These are phyloP conservation scores for Candida endomychidarum DNA, from an alignment of 805 yeast genomes.

Conservation along the genomic window DNA sequence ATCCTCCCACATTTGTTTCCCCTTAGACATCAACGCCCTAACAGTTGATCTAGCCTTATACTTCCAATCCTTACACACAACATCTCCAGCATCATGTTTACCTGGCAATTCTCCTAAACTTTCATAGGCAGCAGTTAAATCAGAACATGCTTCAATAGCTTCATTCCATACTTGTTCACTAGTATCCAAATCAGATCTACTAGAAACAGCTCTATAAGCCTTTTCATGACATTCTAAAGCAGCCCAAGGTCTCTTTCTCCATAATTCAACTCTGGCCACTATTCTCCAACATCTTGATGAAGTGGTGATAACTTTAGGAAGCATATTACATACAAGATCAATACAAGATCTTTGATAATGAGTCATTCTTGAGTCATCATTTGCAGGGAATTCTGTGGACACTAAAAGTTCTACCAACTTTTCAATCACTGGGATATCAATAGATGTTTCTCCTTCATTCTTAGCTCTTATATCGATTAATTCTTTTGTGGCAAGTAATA, in stretches of 20 bases:
- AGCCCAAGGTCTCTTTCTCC: conserved; percentile 87
- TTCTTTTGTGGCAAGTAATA: conserved; percentile 67
- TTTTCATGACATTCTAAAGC: conserved; percentile 83
- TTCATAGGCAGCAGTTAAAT: conserved; percentile 82
- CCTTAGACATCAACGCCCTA: conserved; percentile 75
- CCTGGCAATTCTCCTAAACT: conserved; percentile 85
- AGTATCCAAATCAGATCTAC: conserved; percentile 61
- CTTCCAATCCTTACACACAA: conserved; percentile 92
- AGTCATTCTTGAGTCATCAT: conserved; percentile 38
- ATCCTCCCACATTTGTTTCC: conserved; percentile 77
- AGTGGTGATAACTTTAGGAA: conserved; percentile 70
- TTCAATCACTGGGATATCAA: conserved; percentile 76
- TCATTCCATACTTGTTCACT: conserved; percentile 69
- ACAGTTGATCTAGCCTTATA: conserved; percentile 74
- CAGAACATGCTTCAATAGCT: conserved; percentile 76
- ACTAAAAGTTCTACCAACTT: conserved; percentile 66
- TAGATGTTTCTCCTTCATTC: conserved; percentile 57
- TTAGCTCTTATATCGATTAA: conserved; percentile 57
- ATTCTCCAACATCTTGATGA: conserved; percentile 75
- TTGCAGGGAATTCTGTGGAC: conserved; percentile 47
- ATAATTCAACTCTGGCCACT: conserved; percentile 79
- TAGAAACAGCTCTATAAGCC: conserved; percentile 73
- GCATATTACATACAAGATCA: conserved; percentile 64
- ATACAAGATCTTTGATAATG: conserved; percentile 69
- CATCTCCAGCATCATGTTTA: conserved; percentile 71